Conservation (phyloP, 108 stramenopile species). For the Discostella pseudostelligera region DNA sequence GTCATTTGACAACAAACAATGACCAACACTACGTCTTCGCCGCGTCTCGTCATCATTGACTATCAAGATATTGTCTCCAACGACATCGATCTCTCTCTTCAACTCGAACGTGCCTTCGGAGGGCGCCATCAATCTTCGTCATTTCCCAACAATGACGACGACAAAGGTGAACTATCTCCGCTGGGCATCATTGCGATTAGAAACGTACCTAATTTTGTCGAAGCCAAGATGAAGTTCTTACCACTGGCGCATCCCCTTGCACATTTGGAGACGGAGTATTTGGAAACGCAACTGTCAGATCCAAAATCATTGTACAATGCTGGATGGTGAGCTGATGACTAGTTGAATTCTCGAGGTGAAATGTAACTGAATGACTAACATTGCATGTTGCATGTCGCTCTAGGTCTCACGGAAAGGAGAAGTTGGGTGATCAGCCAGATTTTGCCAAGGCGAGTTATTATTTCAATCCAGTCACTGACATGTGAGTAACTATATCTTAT, state of each 20-base stretch:
- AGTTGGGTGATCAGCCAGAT: constrained; percentile 84
- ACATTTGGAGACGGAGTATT: constrained; percentile 52
- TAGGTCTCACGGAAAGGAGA: constrained; percentile 84
- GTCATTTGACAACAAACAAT: not conserved
- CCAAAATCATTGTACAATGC: constrained; percentile 80
- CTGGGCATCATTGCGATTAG: constrained; percentile 82
- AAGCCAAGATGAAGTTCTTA: constrained; percentile 67
- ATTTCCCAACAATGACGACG: not conserved
- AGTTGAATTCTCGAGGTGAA: not conserved
- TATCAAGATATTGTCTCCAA: constrained; percentile 39
- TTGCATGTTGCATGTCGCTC: not conserved
- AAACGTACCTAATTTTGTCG: constrained; percentile 77
- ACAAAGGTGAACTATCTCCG: constrained; percentile 16
- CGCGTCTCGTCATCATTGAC: constrained; percentile 52
- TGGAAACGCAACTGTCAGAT: constrained; percentile 67
- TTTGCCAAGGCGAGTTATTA: constrained; percentile 87
- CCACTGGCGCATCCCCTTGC: constrained; percentile 74
- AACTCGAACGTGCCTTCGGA: constrained; percentile 62
- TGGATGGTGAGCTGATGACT: constrained; percentile 56
- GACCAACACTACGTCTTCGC: not conserved
- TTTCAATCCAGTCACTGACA: constrained; percentile 52
- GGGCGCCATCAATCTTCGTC: not conserved
- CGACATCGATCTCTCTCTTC: constrained; percentile 23
- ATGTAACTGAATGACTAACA: not conserved
- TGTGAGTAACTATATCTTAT: not conserved